Base-by-base conservation (phyloP, 768 basidiomycete species). In the Tubosaeta sp. region DNA sequence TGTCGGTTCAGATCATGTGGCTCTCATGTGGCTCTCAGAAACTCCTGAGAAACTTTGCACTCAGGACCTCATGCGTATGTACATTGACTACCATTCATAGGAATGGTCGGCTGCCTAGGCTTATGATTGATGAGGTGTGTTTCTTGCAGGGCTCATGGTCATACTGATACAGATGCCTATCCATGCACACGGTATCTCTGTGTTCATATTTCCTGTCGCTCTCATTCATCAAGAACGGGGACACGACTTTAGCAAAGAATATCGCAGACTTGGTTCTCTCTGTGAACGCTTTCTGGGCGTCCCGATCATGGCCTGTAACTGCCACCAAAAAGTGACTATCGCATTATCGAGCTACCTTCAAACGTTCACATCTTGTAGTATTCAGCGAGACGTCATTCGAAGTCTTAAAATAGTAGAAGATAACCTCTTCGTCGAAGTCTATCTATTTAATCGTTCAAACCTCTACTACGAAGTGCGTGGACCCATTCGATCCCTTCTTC, bases 241-340 rank as follows among this genome's bases (percentile, higher is more conserved):
- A 0, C 88, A 90, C 44, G 83, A 89, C 59, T 91, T 91, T 63
- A 81, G 91, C 22, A 74, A 66, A 31, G 85, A 89, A 39, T 93
- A 91, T 61, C 73, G 89, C 41, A 77, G 73, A 25, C 74, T 94
- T 22, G 91, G 89, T 6, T 65, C 71, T 37, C 88, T 94, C 65
- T 79, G 91, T 2, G 73, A 79, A 34, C 75, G 73, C 27, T 91
- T 84, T 61, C 77, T 77, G 1, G 72, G 76, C 50, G 79, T 92
- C 5, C 91, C 91, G 1, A 85, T 94, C 58, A 93, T 91, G 88
- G 91, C 91, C 90, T 1, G 90, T 90, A 2, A 90, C 87, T 13
- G 90, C 91, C 3, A 93, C 91, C 6, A 67, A 81, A 39, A 67
- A 69, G 88, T 89, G 66, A 54, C 42, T 5, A 17, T 43, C 1